Percentiles rank a stretch among this genome's conserved stretches.
These are phyloP conservation scores for Aspergillus glaucus DNA, from an alignment of 2,329 filamentous ascomycete genomes.

Conservation along the genomic window DNA sequence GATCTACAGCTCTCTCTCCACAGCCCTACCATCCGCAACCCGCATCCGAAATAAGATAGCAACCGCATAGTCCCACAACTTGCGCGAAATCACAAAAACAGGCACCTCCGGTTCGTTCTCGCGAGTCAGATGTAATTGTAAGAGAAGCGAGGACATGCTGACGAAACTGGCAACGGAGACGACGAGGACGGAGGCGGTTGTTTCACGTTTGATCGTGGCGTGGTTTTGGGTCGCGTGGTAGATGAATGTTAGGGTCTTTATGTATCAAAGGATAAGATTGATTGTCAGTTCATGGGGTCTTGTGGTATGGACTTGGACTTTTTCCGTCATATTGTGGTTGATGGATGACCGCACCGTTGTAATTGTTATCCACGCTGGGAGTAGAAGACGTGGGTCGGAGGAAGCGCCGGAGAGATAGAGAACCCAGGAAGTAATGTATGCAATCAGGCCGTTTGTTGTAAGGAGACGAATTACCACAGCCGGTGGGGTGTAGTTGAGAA, in stretches of 20 bases:
- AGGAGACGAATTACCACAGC: constrained; percentile 74
- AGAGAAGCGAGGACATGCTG: constrained; percentile 63
- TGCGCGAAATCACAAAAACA: constrained; percentile 45
- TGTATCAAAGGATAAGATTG: background rate
- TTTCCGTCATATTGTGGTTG: background rate
- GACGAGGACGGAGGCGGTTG: constrained; percentile 67
- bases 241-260: constrained; percentile 62
- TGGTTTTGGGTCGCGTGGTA: constrained; percentile 74
- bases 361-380: constrained; percentile 73
- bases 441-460: constrained; percentile 67
- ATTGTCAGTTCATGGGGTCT: background rate
- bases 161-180: constrained; percentile 72
- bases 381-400: constrained; percentile 61
- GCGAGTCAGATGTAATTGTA: constrained; percentile 59
- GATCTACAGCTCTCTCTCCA: background rate
- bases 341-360: constrained; percentile 52
- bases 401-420: constrained; percentile 65
- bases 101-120: constrained; percentile 58
- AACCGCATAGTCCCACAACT: constrained; percentile 33
- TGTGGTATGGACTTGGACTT: background rate
- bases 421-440: constrained; percentile 67
- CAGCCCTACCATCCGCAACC: constrained; percentile 21
- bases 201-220: constrained; percentile 74
- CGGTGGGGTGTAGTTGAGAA: constrained; percentile 71
- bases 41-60: constrained; percentile 30